phyloP scores from a whole-genome alignment of 2,329 filamentous ascomycete genomes.

The Diaporthe vexans region DNA sequence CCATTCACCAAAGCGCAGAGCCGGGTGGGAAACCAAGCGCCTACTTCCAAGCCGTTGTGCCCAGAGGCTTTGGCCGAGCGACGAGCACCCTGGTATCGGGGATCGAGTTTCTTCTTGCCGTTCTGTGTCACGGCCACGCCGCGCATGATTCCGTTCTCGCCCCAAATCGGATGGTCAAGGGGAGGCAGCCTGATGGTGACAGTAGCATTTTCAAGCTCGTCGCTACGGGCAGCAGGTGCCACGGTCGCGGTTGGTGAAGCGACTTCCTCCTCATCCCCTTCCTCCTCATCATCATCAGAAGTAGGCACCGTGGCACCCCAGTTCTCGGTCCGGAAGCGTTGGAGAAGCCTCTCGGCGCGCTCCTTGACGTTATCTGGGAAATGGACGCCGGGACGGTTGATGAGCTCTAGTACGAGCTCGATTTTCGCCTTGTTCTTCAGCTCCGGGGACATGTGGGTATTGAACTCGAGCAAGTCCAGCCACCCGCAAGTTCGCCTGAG shows the following conservation, averaged over 20 bases:
- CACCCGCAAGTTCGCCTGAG: not conserved
- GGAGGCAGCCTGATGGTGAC: conserved; percentile 41
- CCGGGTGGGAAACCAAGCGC: conserved; percentile 69
- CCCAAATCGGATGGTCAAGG: conserved; percentile 49
- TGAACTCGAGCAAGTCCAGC: conserved; percentile 19
- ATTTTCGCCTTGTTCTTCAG: not conserved
- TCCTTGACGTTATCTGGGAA: conserved; percentile 28
- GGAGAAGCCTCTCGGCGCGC: conserved; percentile 32
- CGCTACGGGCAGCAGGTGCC: not conserved
- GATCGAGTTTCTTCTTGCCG: conserved; percentile 39
- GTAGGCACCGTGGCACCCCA: not conserved
- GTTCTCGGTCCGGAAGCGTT: conserved; percentile 5
- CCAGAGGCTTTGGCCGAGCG: conserved; percentile 43
- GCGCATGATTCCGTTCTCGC: conserved; percentile 49
- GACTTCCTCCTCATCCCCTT: not conserved
- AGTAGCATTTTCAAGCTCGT: not conserved
- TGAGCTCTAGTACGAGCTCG: not conserved
- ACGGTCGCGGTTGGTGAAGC: not conserved
- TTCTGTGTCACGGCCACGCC: conserved; percentile 43
- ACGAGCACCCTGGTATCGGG: conserved; percentile 34
- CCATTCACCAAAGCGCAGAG: conserved; percentile 65
- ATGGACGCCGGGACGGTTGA: not conserved
- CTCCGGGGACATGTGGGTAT: not conserved
- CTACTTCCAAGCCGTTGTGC: conserved; percentile 53
- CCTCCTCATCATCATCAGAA: not conserved